Base-by-base conservation (phyloP, 371 early-diverging fungal species). In the Apophysomyces elegans region DNA sequence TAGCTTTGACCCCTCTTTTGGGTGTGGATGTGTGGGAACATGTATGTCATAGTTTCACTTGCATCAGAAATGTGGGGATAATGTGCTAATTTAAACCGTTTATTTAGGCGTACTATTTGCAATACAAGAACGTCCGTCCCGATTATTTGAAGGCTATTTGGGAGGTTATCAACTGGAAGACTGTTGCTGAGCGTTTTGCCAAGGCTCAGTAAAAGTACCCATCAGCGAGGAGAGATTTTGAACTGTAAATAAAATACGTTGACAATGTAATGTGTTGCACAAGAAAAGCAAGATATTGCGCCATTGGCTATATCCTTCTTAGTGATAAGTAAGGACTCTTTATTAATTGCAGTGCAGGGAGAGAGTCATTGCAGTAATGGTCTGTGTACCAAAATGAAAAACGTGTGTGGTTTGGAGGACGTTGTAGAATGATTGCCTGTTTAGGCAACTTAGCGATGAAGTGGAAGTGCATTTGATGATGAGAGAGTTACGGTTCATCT, bases 21-120 rank as follows among this genome's bases (percentile, higher is more conserved):
- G 97, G 96, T 45, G 79, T 96, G 67, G 99, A 99, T 85, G 98
- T 97, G 11, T 99, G 99, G 99, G 99, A 98, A 83, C 99, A 99
- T 71, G 92, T 85, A 71, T 66, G 77, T 76, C 26, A 4, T 13
- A 8, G 6, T 47, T 14, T 11, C 7, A 16, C 14, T 16, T 9
- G 41, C 32, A 26, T 11, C 41, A 41, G 8, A 21, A 57, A 18
- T 45, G 35, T 59, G 11, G 21, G 21, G 21, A 21, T 9, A 4
- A 18, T 8, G 21, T 21, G 8, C 54, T 13, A 36, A 16, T 59
- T 11, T 26, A 36, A 41, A 41, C 7, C 32, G 14, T 38, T 7
- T 64, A 7, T 35, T 21, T 76, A 85, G 84, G 95, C 99, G 37
- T 99, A 98, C 85, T 99, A 99, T 76, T 83, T 99, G 67, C 95